A percentile compares a stretch with the other conserved stretches of the same genome.
Evolutionary conservation across 2,329 filamentous ascomycete genomes (phyloP).

Genomic region (Verticillium zaregamsianum): DNA sequence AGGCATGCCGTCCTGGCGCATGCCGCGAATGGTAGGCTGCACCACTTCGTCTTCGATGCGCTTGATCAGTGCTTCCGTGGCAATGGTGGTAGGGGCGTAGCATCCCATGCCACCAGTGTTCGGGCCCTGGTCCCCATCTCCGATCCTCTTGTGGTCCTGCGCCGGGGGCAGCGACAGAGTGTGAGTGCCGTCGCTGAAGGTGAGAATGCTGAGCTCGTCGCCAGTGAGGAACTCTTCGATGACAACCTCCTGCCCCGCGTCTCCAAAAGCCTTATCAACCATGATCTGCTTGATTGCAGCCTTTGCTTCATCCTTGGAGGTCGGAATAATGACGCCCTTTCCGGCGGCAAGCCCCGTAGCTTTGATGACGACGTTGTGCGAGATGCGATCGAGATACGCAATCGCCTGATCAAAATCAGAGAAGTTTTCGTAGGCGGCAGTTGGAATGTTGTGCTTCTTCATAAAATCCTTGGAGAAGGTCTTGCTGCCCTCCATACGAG

Average conservation of each 20-base stretch:
- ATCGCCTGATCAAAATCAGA: conserved; percentile 53
- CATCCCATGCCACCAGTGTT: conserved; percentile 77
- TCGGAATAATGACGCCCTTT: conserved; percentile 50
- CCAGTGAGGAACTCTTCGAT: conserved; percentile 70
- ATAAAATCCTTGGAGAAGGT: conserved; percentile 79
- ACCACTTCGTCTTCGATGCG: conserved; percentile 56
- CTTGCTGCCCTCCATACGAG: conserved; percentile 73
- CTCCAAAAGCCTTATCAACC: conserved; percentile 61
- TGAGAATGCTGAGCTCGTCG: conserved; percentile 65
- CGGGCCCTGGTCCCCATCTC: conserved; percentile 63
- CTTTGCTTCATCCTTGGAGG: conserved; percentile 54
- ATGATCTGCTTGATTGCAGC: conserved; percentile 64
- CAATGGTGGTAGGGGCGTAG: conserved; percentile 61
- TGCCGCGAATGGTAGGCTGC: conserved; percentile 51
- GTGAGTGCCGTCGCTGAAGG: conserved; percentile 63
- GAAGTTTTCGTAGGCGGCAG: conserved; percentile 69
- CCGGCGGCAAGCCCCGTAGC: conserved; percentile 71
- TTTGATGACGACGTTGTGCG: conserved; percentile 67
- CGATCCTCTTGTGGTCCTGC: conserved; percentile 70
- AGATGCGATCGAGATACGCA: conserved; percentile 56
- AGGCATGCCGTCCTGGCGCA: conserved; percentile 72
- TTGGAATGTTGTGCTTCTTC: conserved; percentile 67
- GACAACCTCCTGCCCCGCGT: conserved; percentile 64
- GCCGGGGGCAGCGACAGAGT: conserved; percentile 63
- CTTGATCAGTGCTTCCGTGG: conserved; percentile 45